phyloP scores from a whole-genome alignment of 2,329 filamentous ascomycete species.

The Apiospora hydei region DNA sequence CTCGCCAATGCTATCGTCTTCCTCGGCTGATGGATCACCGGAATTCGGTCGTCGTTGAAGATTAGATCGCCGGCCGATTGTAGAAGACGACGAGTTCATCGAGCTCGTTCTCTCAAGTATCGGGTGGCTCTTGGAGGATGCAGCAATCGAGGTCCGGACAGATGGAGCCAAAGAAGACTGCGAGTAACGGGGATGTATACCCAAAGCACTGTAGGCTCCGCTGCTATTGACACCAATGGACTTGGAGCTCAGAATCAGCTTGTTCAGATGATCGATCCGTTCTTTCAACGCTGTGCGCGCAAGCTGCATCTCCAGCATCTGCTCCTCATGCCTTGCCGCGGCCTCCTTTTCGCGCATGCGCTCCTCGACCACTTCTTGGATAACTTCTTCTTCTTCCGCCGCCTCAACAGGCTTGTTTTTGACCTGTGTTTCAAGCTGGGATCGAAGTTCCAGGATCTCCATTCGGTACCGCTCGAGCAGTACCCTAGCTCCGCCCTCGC shows the following conservation, averaged over 20 bases:
- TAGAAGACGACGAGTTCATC: constrained; percentile 68
- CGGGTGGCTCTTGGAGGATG: constrained; percentile 61
- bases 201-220: constrained; percentile 73
- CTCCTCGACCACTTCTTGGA: constrained; percentile 74
- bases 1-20: constrained; percentile 78
- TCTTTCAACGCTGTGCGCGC: constrained; percentile 95
- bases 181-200: constrained; percentile 69
- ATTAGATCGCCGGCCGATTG: constrained; percentile 62
- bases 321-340: constrained; percentile 89
- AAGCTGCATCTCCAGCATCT: constrained; percentile 98
- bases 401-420: constrained; percentile 65
- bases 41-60: constrained; percentile 52
- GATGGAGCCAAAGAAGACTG: constrained; percentile 63
- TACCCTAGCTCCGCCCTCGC: constrained; percentile 86
- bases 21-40: constrained; percentile 57
- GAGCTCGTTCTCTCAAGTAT: constrained; percentile 71
- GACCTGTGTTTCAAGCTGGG: constrained; percentile 83
- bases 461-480: constrained; percentile 91
- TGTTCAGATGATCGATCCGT: constrained; percentile 95
- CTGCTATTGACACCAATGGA: constrained; percentile 90
- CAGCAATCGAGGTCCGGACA: constrained; percentile 73
- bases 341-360: constrained; percentile 79
- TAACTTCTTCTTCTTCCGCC: constrained; percentile 68
- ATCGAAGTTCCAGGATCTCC: constrained; percentile 84
- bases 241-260: constrained; percentile 93